These are phyloP conservation scores for Penicillium sp. DNA, from an alignment of 2,329 filamentous ascomycete species.

Conservation along the genomic window DNA sequence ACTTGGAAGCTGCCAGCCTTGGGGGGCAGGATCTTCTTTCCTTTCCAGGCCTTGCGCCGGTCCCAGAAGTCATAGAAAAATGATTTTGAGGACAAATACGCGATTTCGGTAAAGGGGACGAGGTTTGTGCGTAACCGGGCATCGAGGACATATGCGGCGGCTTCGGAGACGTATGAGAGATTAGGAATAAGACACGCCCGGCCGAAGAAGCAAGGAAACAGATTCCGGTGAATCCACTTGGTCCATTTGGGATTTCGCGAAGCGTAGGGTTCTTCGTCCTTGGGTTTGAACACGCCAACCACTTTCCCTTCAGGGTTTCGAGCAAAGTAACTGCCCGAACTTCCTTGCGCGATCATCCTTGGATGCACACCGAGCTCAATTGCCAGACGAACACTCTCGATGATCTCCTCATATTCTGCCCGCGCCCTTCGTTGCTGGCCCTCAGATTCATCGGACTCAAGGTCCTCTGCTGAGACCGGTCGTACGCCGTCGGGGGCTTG, in stretches of 20 bases:
- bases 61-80: conserved; percentile 99
- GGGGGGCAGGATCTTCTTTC: conserved; percentile 79
- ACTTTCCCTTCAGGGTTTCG: conserved; percentile 89
- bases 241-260: conserved; percentile 99
- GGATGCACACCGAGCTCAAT: conserved; percentile 92
- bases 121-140: conserved; percentile 84
- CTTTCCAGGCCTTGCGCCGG: conserved; percentile 80
- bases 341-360: conserved; percentile 94
- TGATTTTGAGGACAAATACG: conserved; percentile 90
- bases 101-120: conserved; percentile 95
- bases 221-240: conserved; percentile 97
- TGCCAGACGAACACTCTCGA: conserved; percentile 85
- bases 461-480: conserved; percentile 72
- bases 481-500: conserved; percentile 86
- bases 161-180: conserved; percentile 95
- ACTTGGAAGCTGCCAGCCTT: conserved; percentile 97
- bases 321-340: conserved; percentile 97
- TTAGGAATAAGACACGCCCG: conserved; percentile 95
- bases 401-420: conserved; percentile 79
- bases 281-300: conserved; percentile 97
- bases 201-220: conserved; percentile 97
- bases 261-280: conserved; percentile 97
- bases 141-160: conserved; percentile 93
- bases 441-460: conserved; percentile 62
- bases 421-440: conserved; percentile 66